Evolutionary conservation across 805 yeast genomes (phyloP), one percentile per base, ranked within the genome.

Genomic region (Danielozyma ontarioensis): DNA sequence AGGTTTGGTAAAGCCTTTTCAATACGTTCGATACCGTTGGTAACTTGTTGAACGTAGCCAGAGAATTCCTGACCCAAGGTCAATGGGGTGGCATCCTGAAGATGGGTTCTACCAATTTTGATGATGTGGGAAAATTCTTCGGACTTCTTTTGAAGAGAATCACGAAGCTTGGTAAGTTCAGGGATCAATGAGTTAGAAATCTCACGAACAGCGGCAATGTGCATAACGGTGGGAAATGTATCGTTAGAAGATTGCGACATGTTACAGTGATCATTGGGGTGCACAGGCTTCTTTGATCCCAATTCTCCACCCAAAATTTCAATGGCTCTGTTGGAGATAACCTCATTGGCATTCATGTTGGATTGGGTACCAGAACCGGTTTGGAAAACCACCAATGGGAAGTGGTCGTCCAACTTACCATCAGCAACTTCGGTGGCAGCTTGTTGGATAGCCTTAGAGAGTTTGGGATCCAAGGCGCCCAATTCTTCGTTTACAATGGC

Each of bases 171-270:
- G 37, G 75, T 70, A 56, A 93, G 72, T 55, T 87, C 85, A 13
- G 98, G 98, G 33, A 90, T 48, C 61, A 93, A 74, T 27, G 72
- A 69, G 56, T 74, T 53, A 34, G 81, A 68, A 66, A 90, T 84
- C 70, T 90, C 96, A 27, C 83, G 76, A 43, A 89, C 96, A 13
- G 97, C 96, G 36, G 98, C 97, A 65, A 93, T 90, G 71, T 93
- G 98, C 98, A 93, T 93, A 36, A 90, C 98, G 24, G 98, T 89
- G 48, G 98, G 98, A 84, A 93, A 93, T 35, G 97, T 93, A 68
- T 93, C 98, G 63, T 93, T 93, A 29, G 96, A 87, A n/a, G 96
- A 86, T 70, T 93, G 97, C 13, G 96, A 85, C 86, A 87, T 89
- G 74, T 93, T 93, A 53, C 89, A 94, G 68, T 93, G 97, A 65